Conservation (phyloP, 257 asterid species). For the Nicotiana paniculata region DNA sequence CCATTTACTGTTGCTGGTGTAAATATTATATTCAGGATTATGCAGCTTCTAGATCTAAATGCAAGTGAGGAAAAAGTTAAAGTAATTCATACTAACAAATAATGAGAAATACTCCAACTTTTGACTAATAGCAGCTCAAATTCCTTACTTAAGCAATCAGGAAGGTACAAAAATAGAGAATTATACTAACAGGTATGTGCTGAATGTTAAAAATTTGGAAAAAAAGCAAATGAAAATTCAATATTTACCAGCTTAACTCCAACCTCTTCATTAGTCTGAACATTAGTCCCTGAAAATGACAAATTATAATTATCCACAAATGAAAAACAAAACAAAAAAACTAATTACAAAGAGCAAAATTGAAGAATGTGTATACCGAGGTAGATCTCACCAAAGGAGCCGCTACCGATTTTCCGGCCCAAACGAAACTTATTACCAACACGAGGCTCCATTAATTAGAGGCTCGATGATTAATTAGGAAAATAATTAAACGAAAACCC, state of each 20-base stretch:
- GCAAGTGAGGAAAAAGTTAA: not conserved
- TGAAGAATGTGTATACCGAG: conserved; percentile 33
- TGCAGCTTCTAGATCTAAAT: not conserved
- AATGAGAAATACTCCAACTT: not conserved
- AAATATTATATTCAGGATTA: not conserved
- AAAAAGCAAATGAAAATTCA: not conserved
- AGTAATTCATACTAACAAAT: not conserved
- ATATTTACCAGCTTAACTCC: conserved; percentile 81
- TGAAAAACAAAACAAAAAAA: not conserved
- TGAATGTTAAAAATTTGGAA: not conserved
- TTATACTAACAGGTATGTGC: not conserved
- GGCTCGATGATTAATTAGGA: not conserved
- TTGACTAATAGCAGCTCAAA: not conserved
- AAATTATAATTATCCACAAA: not conserved
- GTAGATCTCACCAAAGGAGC: conserved; percentile 93
- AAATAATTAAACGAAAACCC: not conserved
- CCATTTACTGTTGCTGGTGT: not conserved
- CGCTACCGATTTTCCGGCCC: conserved; percentile 89
- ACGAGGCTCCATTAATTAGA: conserved; percentile 67
- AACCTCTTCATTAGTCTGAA: conserved; percentile 79
- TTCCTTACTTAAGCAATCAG: not conserved
- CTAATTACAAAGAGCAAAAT: not conserved
- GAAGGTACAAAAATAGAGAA: not conserved
- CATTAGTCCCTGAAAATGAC: conserved; percentile 53
- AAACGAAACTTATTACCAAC: conserved; percentile 76